These are phyloP conservation scores for Aspergillus bertholletiae DNA, from an alignment of 495 filamentous ascomycete species.

Conservation along the genomic window DNA sequence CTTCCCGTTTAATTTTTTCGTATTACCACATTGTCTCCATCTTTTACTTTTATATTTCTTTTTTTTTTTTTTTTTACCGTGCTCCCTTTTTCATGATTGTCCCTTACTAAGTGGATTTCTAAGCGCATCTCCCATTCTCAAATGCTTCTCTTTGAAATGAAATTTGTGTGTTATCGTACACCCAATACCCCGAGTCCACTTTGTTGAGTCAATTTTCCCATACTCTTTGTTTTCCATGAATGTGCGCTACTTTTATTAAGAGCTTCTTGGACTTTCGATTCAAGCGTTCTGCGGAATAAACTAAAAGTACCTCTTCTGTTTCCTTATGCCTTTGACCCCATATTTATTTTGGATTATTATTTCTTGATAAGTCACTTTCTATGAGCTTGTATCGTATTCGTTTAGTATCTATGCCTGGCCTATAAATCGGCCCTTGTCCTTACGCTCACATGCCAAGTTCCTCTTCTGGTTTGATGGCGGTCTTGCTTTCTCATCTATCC, in stretches of 20 bases:
- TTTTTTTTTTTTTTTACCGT: constrained; percentile 8
- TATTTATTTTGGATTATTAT: constrained; percentile 22
- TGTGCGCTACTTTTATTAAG: constrained; percentile 29
- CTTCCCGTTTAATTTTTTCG: constrained; percentile 5
- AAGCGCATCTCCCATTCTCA: constrained; percentile 38
- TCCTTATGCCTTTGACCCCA: constrained; percentile 24
- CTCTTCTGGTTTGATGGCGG: not conserved
- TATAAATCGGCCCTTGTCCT: constrained; percentile 19
- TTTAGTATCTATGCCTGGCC: constrained; percentile 33
- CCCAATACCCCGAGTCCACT: constrained; percentile 48
- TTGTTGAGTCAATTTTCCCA: constrained; percentile 35
- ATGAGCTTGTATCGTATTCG: constrained; percentile 31
- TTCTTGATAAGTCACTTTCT: constrained; percentile 22
- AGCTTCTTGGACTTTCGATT: constrained; percentile 36
- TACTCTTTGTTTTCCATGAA: constrained; percentile 28
- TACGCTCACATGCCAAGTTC: not conserved
- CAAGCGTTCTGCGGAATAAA: constrained; percentile 36
- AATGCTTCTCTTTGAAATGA: constrained; percentile 44
- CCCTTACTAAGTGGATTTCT: constrained; percentile 36
- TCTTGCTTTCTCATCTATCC: constrained; percentile 3
- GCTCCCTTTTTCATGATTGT: constrained; percentile 24
- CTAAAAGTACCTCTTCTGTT: constrained; percentile 38
- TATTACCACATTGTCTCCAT: constrained; percentile 5
- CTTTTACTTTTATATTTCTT: no score
- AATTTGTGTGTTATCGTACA: constrained; percentile 46